Conservation (phyloP, 129 eudicot genomes). For the Artemisia tridentata region DNA sequence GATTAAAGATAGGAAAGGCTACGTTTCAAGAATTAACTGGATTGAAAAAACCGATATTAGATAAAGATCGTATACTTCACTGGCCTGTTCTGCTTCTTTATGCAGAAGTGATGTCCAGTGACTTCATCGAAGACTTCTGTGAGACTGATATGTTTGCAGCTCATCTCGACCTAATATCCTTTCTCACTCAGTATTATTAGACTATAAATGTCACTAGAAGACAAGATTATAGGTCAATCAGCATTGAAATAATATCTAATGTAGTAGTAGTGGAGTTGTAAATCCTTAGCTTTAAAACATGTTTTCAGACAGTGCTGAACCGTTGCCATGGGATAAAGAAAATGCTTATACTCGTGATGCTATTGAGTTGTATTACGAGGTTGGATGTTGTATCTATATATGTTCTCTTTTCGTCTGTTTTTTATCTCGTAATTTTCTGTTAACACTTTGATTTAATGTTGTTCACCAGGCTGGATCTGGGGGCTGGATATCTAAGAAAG, state of each 20-base stretch:
- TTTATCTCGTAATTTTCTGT: not conserved
- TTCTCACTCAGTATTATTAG: constrained; percentile 10
- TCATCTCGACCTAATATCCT: constrained; percentile 98
- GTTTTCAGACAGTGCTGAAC: constrained; percentile 72
- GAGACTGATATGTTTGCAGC: constrained; percentile 90
- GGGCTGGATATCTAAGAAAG: constrained; percentile 58
- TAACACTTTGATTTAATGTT: not conserved
- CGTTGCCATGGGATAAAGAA: constrained; percentile 80
- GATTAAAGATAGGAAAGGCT: constrained; percentile 68
- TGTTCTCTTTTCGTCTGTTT: not conserved
- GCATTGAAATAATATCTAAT: too few relatives aligned
- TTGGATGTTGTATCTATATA: constrained; percentile 23
- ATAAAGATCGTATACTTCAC: constrained; percentile 72
- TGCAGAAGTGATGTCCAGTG: constrained; percentile 96
- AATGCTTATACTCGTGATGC: constrained; percentile 79
- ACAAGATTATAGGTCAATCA: not conserved
- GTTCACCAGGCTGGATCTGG: constrained; percentile 59
- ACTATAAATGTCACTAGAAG: not conserved
- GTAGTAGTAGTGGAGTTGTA: constrained; percentile 1
- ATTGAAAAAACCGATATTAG: constrained; percentile 65
- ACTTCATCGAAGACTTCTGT: constrained; percentile 89
- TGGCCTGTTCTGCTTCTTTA: constrained; percentile 96
- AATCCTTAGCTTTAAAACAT: constrained; percentile 83
- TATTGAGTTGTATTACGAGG: constrained; percentile 87
- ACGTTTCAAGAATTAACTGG: constrained; percentile 82